These are phyloP conservation scores for Coleophoma crateriformis DNA, from an alignment of 2,329 filamentous ascomycete species.

Conservation along the genomic window DNA sequence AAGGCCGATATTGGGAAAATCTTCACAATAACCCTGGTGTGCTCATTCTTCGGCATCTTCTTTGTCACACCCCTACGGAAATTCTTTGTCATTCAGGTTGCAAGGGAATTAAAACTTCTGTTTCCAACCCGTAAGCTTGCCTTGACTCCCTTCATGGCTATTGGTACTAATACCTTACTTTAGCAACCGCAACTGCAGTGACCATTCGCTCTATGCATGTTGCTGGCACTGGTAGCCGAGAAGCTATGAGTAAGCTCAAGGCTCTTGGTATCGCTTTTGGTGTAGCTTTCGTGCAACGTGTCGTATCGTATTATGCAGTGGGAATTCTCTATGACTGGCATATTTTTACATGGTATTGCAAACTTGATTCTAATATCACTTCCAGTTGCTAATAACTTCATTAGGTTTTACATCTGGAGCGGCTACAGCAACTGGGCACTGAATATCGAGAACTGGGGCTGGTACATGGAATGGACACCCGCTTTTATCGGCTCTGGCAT, in stretches of 20 bases:
- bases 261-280: slow-evolving; percentile 46
- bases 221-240: slow-evolving; percentile 41
- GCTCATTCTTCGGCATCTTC: slow-evolving; percentile 59
- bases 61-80: slow-evolving; percentile 59
- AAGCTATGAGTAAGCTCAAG: slow-evolving; percentile 52
- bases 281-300: slow-evolving; percentile 44
- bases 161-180: not conserved
- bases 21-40: slow-evolving; percentile 54
- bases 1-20: slow-evolving; percentile 51
- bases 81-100: slow-evolving; percentile 64
- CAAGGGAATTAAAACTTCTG: slow-evolving; percentile 51
- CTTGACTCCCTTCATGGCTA: not conserved
- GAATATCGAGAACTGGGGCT: slow-evolving; percentile 54
- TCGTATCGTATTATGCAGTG: slow-evolving; percentile 51
- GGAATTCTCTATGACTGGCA: slow-evolving; percentile 58
- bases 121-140: slow-evolving; percentile 41
- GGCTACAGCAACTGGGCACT: slow-evolving; percentile 44
- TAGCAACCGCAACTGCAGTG: slow-evolving; percentile 51
- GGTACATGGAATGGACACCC: slow-evolving; percentile 53
- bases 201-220: slow-evolving; percentile 60
- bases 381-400: slow-evolving; percentile 27
- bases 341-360: slow-evolving; percentile 35
- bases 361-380: slow-evolving; percentile 13
- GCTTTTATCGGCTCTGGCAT: slow-evolving; percentile 53
- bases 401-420: slow-evolving; percentile 44